Evolutionary conservation across 2,329 filamentous ascomycete species (phyloP).

Genomic region (Tolypocladium ophioglossoides): DNA sequence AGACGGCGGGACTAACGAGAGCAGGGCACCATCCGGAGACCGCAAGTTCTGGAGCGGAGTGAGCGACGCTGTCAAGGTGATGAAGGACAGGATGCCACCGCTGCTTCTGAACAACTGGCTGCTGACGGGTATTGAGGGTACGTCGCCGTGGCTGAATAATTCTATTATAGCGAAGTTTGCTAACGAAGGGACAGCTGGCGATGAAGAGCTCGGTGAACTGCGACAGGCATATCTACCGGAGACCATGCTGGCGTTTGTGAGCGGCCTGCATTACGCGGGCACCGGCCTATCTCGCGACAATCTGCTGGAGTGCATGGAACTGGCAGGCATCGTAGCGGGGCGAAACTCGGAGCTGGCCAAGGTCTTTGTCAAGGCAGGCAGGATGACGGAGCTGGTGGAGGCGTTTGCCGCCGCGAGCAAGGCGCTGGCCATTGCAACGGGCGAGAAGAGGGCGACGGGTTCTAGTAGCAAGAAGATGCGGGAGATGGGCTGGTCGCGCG

Average conservation of each 20-base stretch:
- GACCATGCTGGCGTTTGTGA: slow-evolving; percentile 72
- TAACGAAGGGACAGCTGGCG: slow-evolving; percentile 27
- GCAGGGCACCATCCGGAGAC: slow-evolving; percentile 20
- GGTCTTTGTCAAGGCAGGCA: slow-evolving; percentile 51
- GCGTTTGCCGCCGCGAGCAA: slow-evolving; percentile 69
- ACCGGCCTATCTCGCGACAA: slow-evolving; percentile 64
- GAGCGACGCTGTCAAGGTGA: slow-evolving; percentile 39
- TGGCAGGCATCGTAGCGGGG: slow-evolving; percentile 66
- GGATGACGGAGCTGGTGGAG: slow-evolving; percentile 67
- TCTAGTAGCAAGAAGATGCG: slow-evolving; percentile 48
- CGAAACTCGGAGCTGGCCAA: slow-evolving; percentile 55
- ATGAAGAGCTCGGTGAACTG: slow-evolving; percentile 51
- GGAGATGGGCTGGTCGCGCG: slow-evolving; percentile 51
- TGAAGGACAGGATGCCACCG: slow-evolving; percentile 47
- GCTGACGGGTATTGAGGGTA: slow-evolving; percentile 42
- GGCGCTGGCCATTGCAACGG: slow-evolving; percentile 48
- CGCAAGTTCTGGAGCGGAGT: slow-evolving; percentile 45
- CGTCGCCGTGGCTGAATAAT: slow-evolving; percentile 9
- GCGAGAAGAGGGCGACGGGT: slow-evolving; percentile 40
- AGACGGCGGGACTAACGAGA: slow-evolving; percentile 12
- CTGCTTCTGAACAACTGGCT: slow-evolving; percentile 57
- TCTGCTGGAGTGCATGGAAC: slow-evolving; percentile 76
- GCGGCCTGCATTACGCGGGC: slow-evolving; percentile 69
- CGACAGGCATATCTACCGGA: slow-evolving; percentile 77
- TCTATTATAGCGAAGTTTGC: not conserved